Base-by-base conservation (phyloP, 2,329 filamentous ascomycete genomes). In the Cryphonectria carpinicola region DNA sequence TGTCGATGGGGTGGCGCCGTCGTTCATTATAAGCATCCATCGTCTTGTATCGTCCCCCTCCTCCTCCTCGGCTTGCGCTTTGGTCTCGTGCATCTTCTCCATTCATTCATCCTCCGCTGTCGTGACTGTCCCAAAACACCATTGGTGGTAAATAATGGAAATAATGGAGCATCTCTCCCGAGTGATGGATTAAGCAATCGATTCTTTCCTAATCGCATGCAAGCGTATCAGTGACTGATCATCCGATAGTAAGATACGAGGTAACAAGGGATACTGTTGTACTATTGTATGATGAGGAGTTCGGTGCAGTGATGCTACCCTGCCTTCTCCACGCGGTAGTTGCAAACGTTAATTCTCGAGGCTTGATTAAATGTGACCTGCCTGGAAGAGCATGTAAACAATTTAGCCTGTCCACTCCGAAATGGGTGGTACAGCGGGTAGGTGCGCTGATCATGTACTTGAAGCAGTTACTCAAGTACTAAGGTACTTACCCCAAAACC, bases 161-260 rank as follows among this genome's bases (percentile, higher is more conserved):
- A 62, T 71, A 68, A 68, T 49, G 70, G 25, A 37, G 25, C 14
- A 65, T 56, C 66, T 67, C 28, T 37, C 68, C 70, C 70, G 70
- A 71, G 49, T 49, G 52, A 68, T 46, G 70, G 43, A 61, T 46
- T 8, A 14, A 66, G 54, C 28, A 22, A 4, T 25, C 11, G n/a
- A 11, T 58, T 6, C 3, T 37, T 19, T 46, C 4, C 43, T 46
- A 19, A 17, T 46, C 43, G 17, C 3, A 35, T 32, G 28, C 56
- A 14, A 60, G 35, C 28, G 39, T 28, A 65, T 5, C 62, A 52
- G 1, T 49, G 39, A n/a, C 46, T 4, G 46, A 7, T 10, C 46
- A 49, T 8, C 46, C 22, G 10, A 8, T 7, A n/a, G 28, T 2
- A 32, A 4, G 25, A 58, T 13, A 32, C n/a, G 17, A 25, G 35